Base-by-base conservation (phyloP, 805 yeast species). In the Teunomyces aglyptinius region DNA sequence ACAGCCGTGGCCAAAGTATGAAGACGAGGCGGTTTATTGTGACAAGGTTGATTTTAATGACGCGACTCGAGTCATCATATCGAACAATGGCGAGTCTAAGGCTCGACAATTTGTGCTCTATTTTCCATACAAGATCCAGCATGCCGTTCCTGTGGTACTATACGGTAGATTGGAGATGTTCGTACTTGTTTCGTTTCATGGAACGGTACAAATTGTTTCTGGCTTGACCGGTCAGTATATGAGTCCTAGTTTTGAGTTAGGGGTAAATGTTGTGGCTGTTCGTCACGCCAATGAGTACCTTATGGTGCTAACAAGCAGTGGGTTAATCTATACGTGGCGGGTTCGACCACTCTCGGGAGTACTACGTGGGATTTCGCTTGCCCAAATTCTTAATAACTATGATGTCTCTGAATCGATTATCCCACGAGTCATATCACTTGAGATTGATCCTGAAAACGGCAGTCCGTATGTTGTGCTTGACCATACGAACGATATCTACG, bases 121-220 rank as follows among this genome's bases (percentile, higher is more conserved):
- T 41, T 76, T 73, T 34, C 71, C 82, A 3, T 78, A 66, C 38
- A 73, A 70, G 44, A 76, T 76, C 29, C 76, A 78, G 31, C 76
- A 81, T 41, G 76, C 73, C n/a, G 47, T 66, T 2, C 76, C 76
- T 2, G 47, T 72, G 4, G 49, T 67, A 5, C 45, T 75, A 20
- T 64, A 61, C 31, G 33, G 19, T 16, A 54, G 55, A 19, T 66
- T 71, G 7, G 54, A 58, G 12, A 81, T 68, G 54, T 77, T 83
- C 70, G 76, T 77, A 8, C 58, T 82, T 18, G 72, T 84, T 0
- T 81, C 88, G 0, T 83, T 82, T 40, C 69, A 75, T 26, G 90
- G 90, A 0, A 63, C 80, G 0, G 53, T 84, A 11, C 73, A 77
- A 49, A 51, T 81, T 0, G 54, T 76, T 6, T 61, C 76, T 1